Percentiles rank a stretch among this genome's conserved stretches.
Conservation (phyloP, 2,329 filamentous ascomycete genomes). For the Pleurostoma richardsiae region DNA sequence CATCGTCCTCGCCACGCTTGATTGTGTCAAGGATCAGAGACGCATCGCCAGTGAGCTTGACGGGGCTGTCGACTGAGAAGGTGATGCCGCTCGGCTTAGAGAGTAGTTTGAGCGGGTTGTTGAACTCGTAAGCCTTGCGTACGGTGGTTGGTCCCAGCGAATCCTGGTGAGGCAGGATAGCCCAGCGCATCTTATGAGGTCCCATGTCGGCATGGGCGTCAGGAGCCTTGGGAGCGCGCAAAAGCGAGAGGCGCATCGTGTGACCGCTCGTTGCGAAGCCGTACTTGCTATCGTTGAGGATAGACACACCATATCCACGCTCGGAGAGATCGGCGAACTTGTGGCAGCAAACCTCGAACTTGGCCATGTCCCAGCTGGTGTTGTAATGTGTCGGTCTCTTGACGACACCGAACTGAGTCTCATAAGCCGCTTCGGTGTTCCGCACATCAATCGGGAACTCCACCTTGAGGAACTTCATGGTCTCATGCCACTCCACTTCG, state of each 20-base stretch:
- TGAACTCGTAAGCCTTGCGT: conserved; percentile 83
- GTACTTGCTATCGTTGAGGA: conserved; percentile 94
- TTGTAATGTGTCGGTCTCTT: conserved; percentile 95
- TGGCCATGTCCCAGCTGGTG: conserved; percentile 85
- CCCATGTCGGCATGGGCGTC: conserved; percentile 96
- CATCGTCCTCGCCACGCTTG: conserved; percentile 89
- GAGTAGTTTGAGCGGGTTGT: conserved; percentile 67
- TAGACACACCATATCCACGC: conserved; percentile 81
- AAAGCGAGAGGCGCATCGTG: conserved; percentile 80
- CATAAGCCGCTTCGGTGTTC: conserved; percentile 90
- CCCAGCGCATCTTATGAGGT: conserved; percentile 79
- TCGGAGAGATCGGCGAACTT: conserved; percentile 91
- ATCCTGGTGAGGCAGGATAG: conserved; percentile 80
- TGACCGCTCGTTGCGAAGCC: conserved; percentile 89
- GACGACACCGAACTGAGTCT: conserved; percentile 89
- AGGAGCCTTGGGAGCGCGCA: conserved; percentile 86
- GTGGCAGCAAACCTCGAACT: conserved; percentile 95
- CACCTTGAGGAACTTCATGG: conserved; percentile 97
- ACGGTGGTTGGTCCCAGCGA: conserved; percentile 68
- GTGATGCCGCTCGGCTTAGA: conserved; percentile 24
- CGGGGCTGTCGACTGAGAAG: conserved; percentile 33
- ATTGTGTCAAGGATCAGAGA: conserved; percentile 81
- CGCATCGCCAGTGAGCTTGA: conserved; percentile 61
- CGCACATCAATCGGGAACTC: conserved; percentile 92
- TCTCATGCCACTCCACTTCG: conserved; percentile 95